Evolutionary conservation across 257 asterid species (phyloP), one percentile per base, ranked within the genome.

Genomic region (Lantana camara): DNA sequence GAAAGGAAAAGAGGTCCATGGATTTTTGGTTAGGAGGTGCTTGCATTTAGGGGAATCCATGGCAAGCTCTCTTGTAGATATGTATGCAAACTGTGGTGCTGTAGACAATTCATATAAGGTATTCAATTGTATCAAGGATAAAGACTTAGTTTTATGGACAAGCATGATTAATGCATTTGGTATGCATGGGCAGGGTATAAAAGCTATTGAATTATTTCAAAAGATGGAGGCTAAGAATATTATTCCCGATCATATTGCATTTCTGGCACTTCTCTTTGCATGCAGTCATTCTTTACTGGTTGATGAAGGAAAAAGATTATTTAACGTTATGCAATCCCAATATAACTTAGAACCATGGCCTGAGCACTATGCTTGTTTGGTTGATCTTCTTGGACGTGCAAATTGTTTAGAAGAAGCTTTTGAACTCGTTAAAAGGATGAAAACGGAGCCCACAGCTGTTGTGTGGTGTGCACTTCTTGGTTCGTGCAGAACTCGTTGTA

Each of bases 271-370:
- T 72, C 84, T 90, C 24, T 60, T 63, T 73, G 95, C 92, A 4
- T 93, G 97, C 75, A 90, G 96, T 78, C 97, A 93, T 75, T 88
- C 96, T 8, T 81, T 83, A 42, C 68, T 93, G 57, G 86, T 87
- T 41, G 82, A 82, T 37, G 94, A 87, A 67, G 97, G 99, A 29
- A 82, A 77, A 45, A 34, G 42, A 2, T 13, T 76, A 40, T 87
- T 87, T 48, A 57, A 82, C 14, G 22, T 52, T 13, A 93, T 90
- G 96, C 74, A 77, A 62, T 9, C 34, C 49, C 66, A 77, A 44
- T 84, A 90, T 68, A 35, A 63, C 37, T 73, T 87, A 73, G 90
- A 82, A 53, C 95, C 99, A 37, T 87, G 95, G 96, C 86, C 90
- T 35, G 94, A 93, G 72, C 99, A 93, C 77, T 87, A 82, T 51